Evolutionary conservation across 2,329 filamentous ascomycete species (phyloP).

Genomic region (Allantophomopsis cytisporea): DNA sequence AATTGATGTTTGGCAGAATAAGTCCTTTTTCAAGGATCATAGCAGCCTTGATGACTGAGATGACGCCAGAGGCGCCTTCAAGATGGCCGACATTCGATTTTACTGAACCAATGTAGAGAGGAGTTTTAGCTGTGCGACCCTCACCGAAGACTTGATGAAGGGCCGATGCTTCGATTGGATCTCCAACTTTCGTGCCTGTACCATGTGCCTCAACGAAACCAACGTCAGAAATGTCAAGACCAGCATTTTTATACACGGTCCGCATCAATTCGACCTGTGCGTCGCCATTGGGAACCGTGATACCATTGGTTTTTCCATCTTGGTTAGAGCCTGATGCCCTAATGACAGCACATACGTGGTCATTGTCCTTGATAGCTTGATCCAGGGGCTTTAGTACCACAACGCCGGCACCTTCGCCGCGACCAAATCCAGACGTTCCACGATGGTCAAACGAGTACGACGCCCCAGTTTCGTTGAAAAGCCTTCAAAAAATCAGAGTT

Average conservation of each 20-base stretch:
- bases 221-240: constrained; percentile 1
- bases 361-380: constrained; percentile 23
- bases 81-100: constrained; percentile 18
- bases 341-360: constrained; percentile 27
- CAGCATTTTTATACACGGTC: constrained; percentile 12
- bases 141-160: constrained; percentile 6
- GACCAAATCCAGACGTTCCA: constrained; percentile 30
- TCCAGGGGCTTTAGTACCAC: constrained; percentile 25
- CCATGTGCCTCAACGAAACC: constrained; percentile 11
- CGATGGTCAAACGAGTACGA: constrained; percentile 22
- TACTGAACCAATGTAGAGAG: constrained; percentile 11
- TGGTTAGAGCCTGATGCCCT: constrained; percentile 24
- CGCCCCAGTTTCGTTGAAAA: constrained; percentile 1
- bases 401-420: constrained; percentile 28
- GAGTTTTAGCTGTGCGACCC: constrained; percentile 3
- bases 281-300: constrained; percentile 23
- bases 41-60: constrained; percentile 24
- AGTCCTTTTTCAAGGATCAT: constrained; percentile 27
- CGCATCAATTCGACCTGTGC: constrained; percentile 19
- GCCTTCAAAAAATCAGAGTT: neutral
- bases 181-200: constrained; percentile 14
- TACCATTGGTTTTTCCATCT: constrained; percentile 27
- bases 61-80: constrained; percentile 24
- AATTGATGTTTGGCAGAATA: constrained; percentile 27
- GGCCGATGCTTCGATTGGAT: constrained; percentile 11